Evolutionary conservation across 768 basidiomycete species (phyloP).

Genomic region (Xerocomellus amylosporus): DNA sequence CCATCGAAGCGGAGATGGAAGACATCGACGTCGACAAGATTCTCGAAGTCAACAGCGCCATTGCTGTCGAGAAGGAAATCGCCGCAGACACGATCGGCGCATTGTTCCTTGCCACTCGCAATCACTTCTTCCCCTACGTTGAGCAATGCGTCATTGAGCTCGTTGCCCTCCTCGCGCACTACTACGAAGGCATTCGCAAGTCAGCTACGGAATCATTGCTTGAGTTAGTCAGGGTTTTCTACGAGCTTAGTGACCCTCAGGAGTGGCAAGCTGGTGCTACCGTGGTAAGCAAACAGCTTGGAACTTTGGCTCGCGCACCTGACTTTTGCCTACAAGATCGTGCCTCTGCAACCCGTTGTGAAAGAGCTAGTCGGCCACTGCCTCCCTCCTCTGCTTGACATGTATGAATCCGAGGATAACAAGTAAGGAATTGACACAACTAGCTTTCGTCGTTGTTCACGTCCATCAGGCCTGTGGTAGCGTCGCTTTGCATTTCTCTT

Average conservation of each 20-base stretch:
- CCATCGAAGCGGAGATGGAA: constrained; percentile 62
- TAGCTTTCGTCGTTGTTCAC: constrained; percentile 15
- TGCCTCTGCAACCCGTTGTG: constrained; percentile 63
- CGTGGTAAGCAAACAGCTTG: constrained; percentile 45
- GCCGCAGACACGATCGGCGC: constrained; percentile 95
- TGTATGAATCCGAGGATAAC: constrained; percentile 94
- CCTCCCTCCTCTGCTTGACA: constrained; percentile 72
- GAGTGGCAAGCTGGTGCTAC: constrained; percentile 79
- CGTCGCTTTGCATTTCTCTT: constrained; percentile 81
- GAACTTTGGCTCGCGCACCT: not conserved
- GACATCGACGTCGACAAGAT: constrained; percentile 83
- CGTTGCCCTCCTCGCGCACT: constrained; percentile 77
- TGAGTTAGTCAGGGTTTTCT: constrained; percentile 86
- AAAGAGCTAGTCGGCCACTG: constrained; percentile 76
- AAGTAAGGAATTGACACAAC: constrained; percentile 61
- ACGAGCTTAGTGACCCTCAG: constrained; percentile 77
- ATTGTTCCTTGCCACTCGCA: constrained; percentile 77
- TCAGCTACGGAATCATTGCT: constrained; percentile 84
- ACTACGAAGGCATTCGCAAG: constrained; percentile 98
- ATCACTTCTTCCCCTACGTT: constrained; percentile 88
- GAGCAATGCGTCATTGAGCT: constrained; percentile 80
- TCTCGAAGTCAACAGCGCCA: constrained; percentile 90
- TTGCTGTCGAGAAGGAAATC: constrained; percentile 99
- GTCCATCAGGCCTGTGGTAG: constrained; percentile 71
- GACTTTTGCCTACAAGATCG: constrained; percentile 29